A percentile compares a stretch with the other conserved stretches of the same genome.
Evolutionary conservation across 306 rosid species (phyloP).

Genomic region (Sindora glabra): DNA sequence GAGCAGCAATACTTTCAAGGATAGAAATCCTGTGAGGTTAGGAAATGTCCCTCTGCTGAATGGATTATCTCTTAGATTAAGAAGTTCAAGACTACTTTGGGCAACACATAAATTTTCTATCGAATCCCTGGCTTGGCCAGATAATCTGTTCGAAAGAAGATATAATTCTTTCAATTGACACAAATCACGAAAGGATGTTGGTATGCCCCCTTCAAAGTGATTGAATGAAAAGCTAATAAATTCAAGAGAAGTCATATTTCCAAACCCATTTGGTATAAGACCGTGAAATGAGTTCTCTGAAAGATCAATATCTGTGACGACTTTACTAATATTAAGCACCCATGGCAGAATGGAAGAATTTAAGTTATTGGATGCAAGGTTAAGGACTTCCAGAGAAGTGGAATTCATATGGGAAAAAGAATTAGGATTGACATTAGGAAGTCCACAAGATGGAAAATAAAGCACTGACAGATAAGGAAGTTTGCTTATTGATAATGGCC

Average conservation of each 20-base stretch:
- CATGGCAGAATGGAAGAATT: neutral
- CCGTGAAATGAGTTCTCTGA: neutral
- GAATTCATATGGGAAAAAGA: conserved; percentile 6
- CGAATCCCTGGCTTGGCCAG: conserved; percentile 11
- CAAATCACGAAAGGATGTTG: neutral
- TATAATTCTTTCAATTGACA: neutral
- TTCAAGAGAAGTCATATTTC: conserved; percentile 7
- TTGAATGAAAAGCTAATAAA: conserved; percentile 6
- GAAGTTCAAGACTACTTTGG: neutral
- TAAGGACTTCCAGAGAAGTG: neutral
- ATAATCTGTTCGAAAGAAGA: neutral
- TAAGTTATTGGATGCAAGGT: neutral
- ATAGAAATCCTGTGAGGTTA: neutral
- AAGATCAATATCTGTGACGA: conserved; percentile 1
- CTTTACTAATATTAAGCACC: conserved; percentile 15
- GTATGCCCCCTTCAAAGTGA: conserved; percentile 6
- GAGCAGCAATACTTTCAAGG: neutral
- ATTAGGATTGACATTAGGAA: neutral
- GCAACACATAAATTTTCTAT: neutral
- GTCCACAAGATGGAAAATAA: accelerated
- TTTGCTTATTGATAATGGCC: neutral
- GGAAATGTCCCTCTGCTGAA: neutral
- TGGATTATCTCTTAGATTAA: neutral
- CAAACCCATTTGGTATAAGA: conserved; percentile 15
- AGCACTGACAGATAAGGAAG: neutral